phyloP scores from a whole-genome alignment of 768 basidiomycete genomes.

The Obba rivulosa region DNA sequence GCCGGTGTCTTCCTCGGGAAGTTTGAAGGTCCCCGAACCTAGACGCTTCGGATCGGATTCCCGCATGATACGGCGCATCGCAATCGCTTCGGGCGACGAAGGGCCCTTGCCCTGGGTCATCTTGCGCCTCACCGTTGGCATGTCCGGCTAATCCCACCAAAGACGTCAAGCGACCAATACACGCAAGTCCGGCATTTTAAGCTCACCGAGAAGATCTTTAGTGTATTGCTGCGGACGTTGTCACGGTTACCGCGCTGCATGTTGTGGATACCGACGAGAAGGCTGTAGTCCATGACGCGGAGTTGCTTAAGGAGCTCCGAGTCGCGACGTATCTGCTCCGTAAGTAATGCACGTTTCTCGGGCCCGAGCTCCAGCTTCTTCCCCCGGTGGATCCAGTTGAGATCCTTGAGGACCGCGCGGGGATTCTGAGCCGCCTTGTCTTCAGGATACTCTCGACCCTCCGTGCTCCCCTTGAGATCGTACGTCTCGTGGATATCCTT shows the following conservation, averaged over 20 bases:
- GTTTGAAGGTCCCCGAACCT: constrained; percentile 42
- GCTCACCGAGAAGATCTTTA: constrained; percentile 88
- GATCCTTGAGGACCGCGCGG: constrained; percentile 87
- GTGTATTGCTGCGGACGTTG: constrained; percentile 83
- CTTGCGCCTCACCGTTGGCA: constrained; percentile 60
- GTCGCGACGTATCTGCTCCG: constrained; percentile 88
- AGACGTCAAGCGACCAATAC: not conserved
- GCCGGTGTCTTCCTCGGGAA: constrained; percentile 56
- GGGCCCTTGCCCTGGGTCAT: constrained; percentile 51
- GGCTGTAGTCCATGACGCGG: constrained; percentile 93
- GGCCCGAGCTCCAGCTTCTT: constrained; percentile 88
- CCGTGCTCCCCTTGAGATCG: constrained; percentile 92
- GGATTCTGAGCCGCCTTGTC: constrained; percentile 75
- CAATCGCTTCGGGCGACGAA: constrained; percentile 67
- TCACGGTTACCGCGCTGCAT: constrained; percentile 89
- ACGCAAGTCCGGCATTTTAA: constrained; percentile 6
- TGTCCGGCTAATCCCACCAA: constrained; percentile 49
- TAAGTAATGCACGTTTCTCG: constrained; percentile 86
- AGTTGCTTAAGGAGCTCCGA: constrained; percentile 77
- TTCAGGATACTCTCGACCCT: constrained; percentile 84
- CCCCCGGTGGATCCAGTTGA: constrained; percentile 89
- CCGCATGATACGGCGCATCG: constrained; percentile 82
- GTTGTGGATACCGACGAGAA: constrained; percentile 92
- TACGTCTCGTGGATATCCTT: constrained; percentile 97
- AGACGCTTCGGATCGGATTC: constrained; percentile 74